These are phyloP conservation scores for Adenanthera pavonina DNA, from an alignment of 306 rosid species.

Conservation along the genomic window DNA sequence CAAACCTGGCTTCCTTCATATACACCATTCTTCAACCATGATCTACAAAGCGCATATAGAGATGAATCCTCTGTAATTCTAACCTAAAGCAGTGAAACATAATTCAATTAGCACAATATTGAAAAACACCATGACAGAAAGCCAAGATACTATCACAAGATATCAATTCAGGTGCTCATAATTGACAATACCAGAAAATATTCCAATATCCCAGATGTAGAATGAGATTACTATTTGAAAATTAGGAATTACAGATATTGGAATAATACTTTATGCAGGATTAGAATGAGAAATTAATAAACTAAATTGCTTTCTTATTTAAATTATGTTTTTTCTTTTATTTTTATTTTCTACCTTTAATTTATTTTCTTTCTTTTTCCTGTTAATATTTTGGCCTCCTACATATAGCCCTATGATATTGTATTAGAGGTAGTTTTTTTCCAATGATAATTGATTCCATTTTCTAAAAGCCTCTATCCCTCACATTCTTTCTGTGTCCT, in stretches of 20 bases:
- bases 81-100: slow-evolving; percentile 59
- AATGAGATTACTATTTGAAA: neutral
- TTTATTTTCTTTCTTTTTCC: too few species aligned
- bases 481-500: neutral
- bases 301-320: too few species aligned
- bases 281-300: neutral
- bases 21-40: slow-evolving; percentile 84
- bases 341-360: too few species aligned
- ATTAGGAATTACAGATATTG: neutral
- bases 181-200: neutral
- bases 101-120: slow-evolving; percentile 31
- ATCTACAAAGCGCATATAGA: slow-evolving; percentile 81
- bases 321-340: too few species aligned
- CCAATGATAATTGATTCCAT: neutral
- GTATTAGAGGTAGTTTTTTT: neutral
- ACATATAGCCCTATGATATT: too few species aligned
- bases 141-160: slow-evolving; percentile 11
- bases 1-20: slow-evolving; percentile 76
- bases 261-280: neutral
- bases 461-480: neutral
- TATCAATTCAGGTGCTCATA: neutral
- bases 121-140: slow-evolving; percentile 26
- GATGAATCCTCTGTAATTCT: slow-evolving; percentile 77
- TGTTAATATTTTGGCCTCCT: too few species aligned
- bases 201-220: neutral